Evolutionary conservation across 768 basidiomycete genomes (phyloP), one percentile per base, ranked within the genome.

Genomic region (Suillus sp.): DNA sequence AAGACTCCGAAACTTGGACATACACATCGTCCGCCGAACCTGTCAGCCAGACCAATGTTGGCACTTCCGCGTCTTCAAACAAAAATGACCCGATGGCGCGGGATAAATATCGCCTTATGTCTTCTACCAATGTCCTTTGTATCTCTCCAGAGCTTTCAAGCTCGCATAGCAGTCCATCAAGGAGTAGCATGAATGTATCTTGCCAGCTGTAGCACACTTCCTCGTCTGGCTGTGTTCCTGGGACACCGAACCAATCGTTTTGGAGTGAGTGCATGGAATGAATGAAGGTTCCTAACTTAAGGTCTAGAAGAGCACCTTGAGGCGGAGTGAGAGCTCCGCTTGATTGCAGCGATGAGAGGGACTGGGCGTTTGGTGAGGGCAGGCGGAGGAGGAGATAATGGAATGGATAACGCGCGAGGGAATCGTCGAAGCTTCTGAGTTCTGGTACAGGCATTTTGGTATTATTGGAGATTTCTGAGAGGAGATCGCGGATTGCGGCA

Each of bases 1-100:
- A 67, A 9, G 59, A 63, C 34, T 40, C 25, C 22, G 73, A 72
- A 43, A 82, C 63, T 14, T 80, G 77, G 60, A 91, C 75, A 67
- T 84, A 82, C 10, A 90, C 80, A 63, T 88, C 83, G 42, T 86
- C 81, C 16, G 84, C 83, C 11, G 81, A 81, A 1, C 84, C 84
- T 2, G 87, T 85, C 65, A 88, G 81, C 82, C 86, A 86, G 34
- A 91, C 72, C 16, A 92, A 77, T 3, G 85, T 84, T 6, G 91
- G 90, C 6, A 86, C 86, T 60, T 90, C 87, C 60, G 86, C 88
- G 62, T 93, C 91, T 67, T 91, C 89, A 66, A 92, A 93, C 16
- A 93, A 79, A 71, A 85, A 92, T 57, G 81, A 86, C 16, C 85
- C 87, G 63, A 93, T 91, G 25, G 91, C 91, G 27, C 89, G 87